Conservation (phyloP, 164 flowering plant genomes). For the Sedum album region DNA sequence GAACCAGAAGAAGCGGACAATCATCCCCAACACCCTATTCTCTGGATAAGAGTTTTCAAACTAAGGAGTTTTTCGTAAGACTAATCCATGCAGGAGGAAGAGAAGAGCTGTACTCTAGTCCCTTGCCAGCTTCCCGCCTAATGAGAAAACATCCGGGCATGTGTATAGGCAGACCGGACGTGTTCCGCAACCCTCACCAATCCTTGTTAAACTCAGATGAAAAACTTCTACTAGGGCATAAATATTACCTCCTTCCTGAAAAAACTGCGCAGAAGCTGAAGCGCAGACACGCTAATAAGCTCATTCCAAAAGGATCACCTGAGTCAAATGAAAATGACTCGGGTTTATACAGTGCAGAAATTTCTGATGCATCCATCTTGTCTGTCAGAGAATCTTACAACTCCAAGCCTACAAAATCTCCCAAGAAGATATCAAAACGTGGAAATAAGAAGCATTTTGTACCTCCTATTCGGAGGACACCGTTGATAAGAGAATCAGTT, state of each 20-base stretch:
- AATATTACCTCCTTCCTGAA: conserved; percentile 39
- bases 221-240: conserved; percentile 38
- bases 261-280: conserved; percentile 40
- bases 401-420: conserved; percentile 19
- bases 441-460: conserved; percentile 34
- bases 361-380: conserved; percentile 22
- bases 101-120: no score
- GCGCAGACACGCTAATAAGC: conserved; percentile 18
- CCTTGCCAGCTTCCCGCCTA: conserved; percentile 23
- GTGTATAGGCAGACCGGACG: conserved; percentile 37
- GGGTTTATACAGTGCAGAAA: conserved; percentile 12
- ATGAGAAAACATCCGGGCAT: conserved; percentile 46
- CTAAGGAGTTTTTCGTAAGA: conserved; percentile 27
- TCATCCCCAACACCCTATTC: conserved; percentile 13
- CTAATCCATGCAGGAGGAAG: conserved; percentile 49
- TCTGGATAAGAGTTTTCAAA: conserved; percentile 5
- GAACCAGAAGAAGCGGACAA: background rate
- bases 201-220: conserved; percentile 41
- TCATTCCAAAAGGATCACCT: conserved; percentile 8
- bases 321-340: conserved; percentile 8
- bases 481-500: conserved; percentile 14
- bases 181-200: conserved; percentile 39
- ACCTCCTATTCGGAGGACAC: conserved; percentile 42
- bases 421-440: conserved; percentile 8
- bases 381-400: conserved; percentile 41